phyloP scores from a whole-genome alignment of 495 filamentous ascomycete genomes.

The Trichoderma asperelloides region DNA sequence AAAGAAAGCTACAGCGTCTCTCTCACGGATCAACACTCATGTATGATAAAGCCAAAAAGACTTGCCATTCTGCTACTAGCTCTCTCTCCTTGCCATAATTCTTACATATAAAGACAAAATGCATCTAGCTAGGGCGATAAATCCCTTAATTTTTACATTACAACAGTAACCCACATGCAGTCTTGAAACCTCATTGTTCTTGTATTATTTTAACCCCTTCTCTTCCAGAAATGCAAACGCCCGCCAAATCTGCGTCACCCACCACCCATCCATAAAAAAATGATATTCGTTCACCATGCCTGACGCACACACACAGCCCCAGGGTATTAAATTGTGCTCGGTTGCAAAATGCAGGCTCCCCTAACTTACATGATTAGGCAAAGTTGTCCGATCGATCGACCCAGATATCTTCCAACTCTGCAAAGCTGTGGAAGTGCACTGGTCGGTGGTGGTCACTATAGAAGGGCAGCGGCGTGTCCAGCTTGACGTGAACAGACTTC shows the following conservation, averaged over 20 bases:
- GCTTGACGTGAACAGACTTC: conserved; percentile 79
- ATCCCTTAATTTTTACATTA: background rate
- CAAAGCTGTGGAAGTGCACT: conserved; percentile 90
- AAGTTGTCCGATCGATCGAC: conserved; percentile 83
- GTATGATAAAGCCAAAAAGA: background rate
- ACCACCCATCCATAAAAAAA: background rate
- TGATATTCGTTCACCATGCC: background rate
- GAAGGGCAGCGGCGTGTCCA: conserved; percentile 84
- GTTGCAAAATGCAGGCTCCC: background rate
- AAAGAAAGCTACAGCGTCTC: no score
- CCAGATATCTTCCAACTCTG: conserved; percentile 83
- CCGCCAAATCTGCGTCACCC: background rate
- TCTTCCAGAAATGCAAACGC: background rate
- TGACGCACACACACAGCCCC: background rate
- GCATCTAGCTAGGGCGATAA: background rate
- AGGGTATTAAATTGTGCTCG: background rate
- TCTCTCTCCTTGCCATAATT: background rate
- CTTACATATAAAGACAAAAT: background rate
- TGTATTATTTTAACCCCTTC: background rate
- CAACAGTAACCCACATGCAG: background rate
- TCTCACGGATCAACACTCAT: background rate
- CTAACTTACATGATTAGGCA: conserved; percentile 39
- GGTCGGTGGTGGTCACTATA: conserved; percentile 91
- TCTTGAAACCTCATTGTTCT: background rate
- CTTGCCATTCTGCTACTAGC: background rate